A percentile compares a stretch with the other conserved stretches of the same genome.
Conservation (phyloP, 768 basidiomycete species). For the Xerocomus spinulosus region DNA sequence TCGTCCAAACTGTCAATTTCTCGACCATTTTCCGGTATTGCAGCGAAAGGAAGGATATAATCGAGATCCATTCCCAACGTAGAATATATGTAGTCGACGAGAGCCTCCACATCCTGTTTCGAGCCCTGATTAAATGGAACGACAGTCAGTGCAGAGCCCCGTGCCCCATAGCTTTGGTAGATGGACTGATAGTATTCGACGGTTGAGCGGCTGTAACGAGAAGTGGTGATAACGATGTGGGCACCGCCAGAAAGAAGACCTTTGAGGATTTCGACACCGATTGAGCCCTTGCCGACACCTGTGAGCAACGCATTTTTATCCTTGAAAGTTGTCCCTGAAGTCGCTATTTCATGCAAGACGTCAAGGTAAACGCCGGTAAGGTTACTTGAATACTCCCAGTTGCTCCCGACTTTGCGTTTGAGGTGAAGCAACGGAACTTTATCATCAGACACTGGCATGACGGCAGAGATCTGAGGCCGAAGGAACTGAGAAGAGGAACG, state of each 20-base stretch:
- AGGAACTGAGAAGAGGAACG: conserved; percentile 97
- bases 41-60: conserved; percentile 98
- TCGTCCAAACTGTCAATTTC: conserved; percentile 98
- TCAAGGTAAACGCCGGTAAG: conserved; percentile 94
- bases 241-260: conserved; percentile 95
- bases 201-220: conserved; percentile 90
- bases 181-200: conserved; percentile 99
- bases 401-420: conserved; percentile 92
- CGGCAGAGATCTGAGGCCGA: conserved; percentile 76
- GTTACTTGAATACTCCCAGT: conserved; percentile 98
- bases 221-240: conserved; percentile 96
- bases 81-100: conserved; percentile 97
- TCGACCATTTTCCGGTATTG: conserved; percentile 96
- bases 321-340: conserved; percentile 96
- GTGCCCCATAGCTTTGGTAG: conserved; percentile 92
- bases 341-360: conserved; percentile 96
- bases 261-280: conserved; percentile 96
- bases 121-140: conserved; percentile 99
- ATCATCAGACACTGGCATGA: conserved; percentile 71
- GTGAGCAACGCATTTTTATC: conserved; percentile 98
- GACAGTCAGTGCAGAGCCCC: conserved; percentile 94
- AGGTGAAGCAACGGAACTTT: conserved; percentile 93
- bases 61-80: conserved; percentile 95
- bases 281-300: conserved; percentile 96
- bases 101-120: conserved; percentile 96